Evolutionary conservation across 305 asterid genomes (phyloP).

Genomic region (Andrographis paniculata): DNA sequence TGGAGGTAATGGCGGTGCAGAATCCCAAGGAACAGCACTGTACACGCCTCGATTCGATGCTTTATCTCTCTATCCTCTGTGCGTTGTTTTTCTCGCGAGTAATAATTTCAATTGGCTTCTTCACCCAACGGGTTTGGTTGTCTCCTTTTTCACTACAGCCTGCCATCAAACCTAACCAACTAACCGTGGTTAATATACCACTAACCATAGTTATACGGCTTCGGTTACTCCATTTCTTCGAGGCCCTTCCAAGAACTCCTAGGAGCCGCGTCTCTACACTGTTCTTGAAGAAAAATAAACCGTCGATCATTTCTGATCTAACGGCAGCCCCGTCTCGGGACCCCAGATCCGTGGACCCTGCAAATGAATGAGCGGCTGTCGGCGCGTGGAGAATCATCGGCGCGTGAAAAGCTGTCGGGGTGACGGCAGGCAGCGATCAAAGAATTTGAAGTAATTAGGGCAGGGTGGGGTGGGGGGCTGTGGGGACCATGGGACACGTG

Average conservation of each 20-base stretch:
- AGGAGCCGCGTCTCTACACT: background rate
- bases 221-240: no score
- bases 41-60: conserved; percentile 34
- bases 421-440: conserved; percentile 41
- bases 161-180: conserved; percentile 16
- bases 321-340: background rate
- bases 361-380: no score
- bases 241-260: background rate
- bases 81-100: background rate
- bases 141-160: conserved; percentile 36
- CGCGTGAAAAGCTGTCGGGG: conserved; percentile 37
- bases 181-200: conserved; percentile 15
- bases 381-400: conserved; percentile 10
- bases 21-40: conserved; percentile 32
- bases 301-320: background rate
- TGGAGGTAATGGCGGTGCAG: conserved; percentile 16
- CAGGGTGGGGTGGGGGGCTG: no score
- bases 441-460: no score
- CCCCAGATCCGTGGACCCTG: background rate
- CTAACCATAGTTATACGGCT: background rate
- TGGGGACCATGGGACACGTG: conserved; percentile 31
- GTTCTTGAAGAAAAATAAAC: no score
- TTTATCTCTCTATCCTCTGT: conserved; percentile 13
- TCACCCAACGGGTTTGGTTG: conserved; percentile 38
- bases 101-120: conserved; percentile 1